Base-by-base conservation (phyloP, 2,329 filamentous ascomycete species). In the Trichoderma simmonsii region DNA sequence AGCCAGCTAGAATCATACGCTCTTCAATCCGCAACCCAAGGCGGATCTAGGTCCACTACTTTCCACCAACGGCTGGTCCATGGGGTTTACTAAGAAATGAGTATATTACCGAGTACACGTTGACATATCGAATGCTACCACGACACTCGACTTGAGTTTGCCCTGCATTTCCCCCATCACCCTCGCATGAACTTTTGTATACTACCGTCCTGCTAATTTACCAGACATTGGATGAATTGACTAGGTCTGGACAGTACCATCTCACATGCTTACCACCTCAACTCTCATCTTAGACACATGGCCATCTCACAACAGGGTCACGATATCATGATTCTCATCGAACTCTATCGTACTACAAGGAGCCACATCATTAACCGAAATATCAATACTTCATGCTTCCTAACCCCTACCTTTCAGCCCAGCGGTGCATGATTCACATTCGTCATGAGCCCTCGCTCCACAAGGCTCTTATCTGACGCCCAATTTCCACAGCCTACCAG, bases 1-100 rank as follows among this genome's bases (percentile, higher is more conserved):
- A 60, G n/a, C 65, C 18, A 34, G 26, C 36, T 24, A 15, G 36
- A 69, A 34, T 51, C 66, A 51, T 21, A 18, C 56, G 15, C 28
- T 51, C 26, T 24, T 62, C 28, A 62, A 14, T 7, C 15, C 56
- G 21, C 39, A 61, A 57, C 36, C 66, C 28, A 62, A 30, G 36
- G 34, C 54, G 34, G 36, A 43, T 68, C 56, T 60, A 24, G 65
- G 39, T 70, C 66, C 66, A 62, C 66, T 59, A 12, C n/a, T 56
- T 56, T 48, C 60, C 60, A 28, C 62, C 30, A 32, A 12, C 54
- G 24, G 28, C n/a, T 36, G 36, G 56, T 30, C 36, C 51, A 39
- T 57, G 51, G 51, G 14, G 51, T 21, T 28, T 59, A n/a, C 32
- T 43, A 67, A 36, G 66, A 21, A 39, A 70, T n/a, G 24, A 43